Base-by-base conservation (phyloP, 805 yeast species). In the Suhomyces kilbournensis region DNA sequence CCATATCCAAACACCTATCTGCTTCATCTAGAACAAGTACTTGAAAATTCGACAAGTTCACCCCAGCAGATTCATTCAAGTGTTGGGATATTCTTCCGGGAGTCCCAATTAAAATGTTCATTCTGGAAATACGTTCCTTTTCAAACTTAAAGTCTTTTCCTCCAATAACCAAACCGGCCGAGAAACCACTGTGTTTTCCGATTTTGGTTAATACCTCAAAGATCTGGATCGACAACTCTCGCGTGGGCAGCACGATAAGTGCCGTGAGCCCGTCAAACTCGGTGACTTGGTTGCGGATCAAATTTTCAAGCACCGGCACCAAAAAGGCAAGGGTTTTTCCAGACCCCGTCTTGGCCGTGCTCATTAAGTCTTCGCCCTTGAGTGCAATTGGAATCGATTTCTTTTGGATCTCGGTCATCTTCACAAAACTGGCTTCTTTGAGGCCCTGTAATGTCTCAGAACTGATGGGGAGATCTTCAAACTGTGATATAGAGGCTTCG, bases 31-130 rank as follows among this genome's bases (percentile, higher is more conserved):
- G 69, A 2, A 91, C 91, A 44, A 91, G 71, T 64, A 86, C 80
- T 68, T 91, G 93, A 55, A 91, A 70, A 63, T 88, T 89, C 20
- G 84, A 75, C 8, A 86, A 72, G 60, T 86, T 92, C 66, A 91
- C 79, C 1, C 90, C 90, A 1, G 86, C 86, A 7, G 96, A 84
- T 65, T 92, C 96, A 66, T 92, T 96, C 81, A 91, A 79, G 65
- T 91, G 97, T 65, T 91, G 97, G 45, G 92, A 74, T 17, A 91
- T 70, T 66, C 97, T 78, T 3, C 97, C 97, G 0, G 97, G 97
- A 0, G 97, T 91, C 12, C 96, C 94, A 30, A 91, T 86, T 51
- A 91, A 74, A 44, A 91, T 88, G 67, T 91, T 92, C 70, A 91
- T 85, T 58, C 80, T 80, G 0, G 86, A 80, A 7, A 91, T 81